Conservation (phyloP, 2,329 filamentous ascomycete genomes). For the Talaromyces albobiverticillius region DNA sequence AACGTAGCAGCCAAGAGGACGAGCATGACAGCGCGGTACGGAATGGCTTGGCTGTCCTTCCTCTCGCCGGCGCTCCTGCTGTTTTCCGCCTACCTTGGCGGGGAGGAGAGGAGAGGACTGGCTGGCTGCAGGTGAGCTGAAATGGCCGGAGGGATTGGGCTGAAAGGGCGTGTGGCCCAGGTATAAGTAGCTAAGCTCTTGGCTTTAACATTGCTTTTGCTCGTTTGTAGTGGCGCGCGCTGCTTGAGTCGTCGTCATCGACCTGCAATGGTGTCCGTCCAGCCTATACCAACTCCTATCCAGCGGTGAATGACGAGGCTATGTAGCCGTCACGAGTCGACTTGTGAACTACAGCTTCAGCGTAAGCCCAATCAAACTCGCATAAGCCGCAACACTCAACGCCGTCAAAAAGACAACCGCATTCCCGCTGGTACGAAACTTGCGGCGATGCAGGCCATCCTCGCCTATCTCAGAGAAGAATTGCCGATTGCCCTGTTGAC, state of each 20-base stretch:
- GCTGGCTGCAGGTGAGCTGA: too few relatives aligned
- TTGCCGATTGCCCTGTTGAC: slow-evolving; percentile 88
- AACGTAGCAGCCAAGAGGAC: background rate
- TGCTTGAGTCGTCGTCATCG: too few relatives aligned
- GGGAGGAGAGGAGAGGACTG: too few relatives aligned
- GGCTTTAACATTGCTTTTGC: background rate
- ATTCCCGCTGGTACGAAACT: slow-evolving; percentile 65
- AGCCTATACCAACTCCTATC: too few relatives aligned
- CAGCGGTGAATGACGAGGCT: too few relatives aligned
- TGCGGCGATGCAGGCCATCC: slow-evolving; percentile 59
- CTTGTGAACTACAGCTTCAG: slow-evolving; percentile 40
- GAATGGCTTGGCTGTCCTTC: slow-evolving; percentile 11
- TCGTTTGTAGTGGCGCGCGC: too few relatives aligned
- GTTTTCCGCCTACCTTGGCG: slow-evolving; percentile 7
- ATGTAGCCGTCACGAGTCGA: too few relatives aligned
- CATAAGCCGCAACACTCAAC: slow-evolving; percentile 61
- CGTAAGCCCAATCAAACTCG: slow-evolving; percentile 58
- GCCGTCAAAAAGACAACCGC: slow-evolving; percentile 62
- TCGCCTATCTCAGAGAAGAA: slow-evolving; percentile 68
- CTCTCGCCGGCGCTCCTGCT: background rate
- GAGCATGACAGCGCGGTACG: slow-evolving; percentile 1
- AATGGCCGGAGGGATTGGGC: too few relatives aligned
- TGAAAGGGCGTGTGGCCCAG: too few relatives aligned
- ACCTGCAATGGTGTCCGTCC: too few relatives aligned
- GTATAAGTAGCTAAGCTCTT: too few relatives aligned